Conservation (phyloP, 805 yeast genomes). For the Metschnikowia gelsemii region DNA sequence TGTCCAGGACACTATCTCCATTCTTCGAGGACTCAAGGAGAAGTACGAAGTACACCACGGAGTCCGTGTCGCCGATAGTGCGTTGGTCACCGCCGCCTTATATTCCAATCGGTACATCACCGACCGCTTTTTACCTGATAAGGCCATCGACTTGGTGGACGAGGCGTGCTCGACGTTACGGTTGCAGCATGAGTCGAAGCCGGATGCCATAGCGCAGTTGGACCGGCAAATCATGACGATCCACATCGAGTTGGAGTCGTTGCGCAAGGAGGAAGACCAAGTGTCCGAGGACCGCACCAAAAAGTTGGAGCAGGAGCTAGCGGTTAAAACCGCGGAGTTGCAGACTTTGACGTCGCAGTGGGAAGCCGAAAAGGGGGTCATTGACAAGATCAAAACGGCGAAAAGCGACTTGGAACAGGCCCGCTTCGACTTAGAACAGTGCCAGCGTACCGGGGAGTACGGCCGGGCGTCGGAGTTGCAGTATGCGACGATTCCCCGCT, state of each 20-base stretch:
- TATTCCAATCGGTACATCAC: constrained; percentile 87
- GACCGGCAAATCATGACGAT: constrained; percentile 91
- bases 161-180: constrained; percentile 96
- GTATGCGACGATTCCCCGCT: constrained; percentile 79
- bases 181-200: constrained; percentile 94
- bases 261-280: constrained; percentile 88
- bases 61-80: constrained; percentile 88
- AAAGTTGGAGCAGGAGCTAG: constrained; percentile 68
- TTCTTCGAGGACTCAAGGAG: constrained; percentile 89
- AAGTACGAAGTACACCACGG: constrained; percentile 97
- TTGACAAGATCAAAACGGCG: constrained; percentile 75
- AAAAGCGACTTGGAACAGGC: constrained; percentile 85
- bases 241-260: constrained; percentile 90
- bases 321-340: constrained; percentile 61
- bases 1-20: constrained; percentile 87
- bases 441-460: constrained; percentile 82
- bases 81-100: constrained; percentile 90
- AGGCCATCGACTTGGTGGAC: constrained; percentile 94
- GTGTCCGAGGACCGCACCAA: constrained; percentile 74
- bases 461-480: constrained; percentile 87
- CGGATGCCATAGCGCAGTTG: constrained; percentile 86
- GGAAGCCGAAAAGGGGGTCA: constrained; percentile 77
- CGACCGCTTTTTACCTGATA: constrained; percentile 90
- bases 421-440: constrained; percentile 74
- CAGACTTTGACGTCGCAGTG: constrained; percentile 74